These are phyloP conservation scores for Neostapfia colusana DNA, from an alignment of 176 grass and related monocot genomes.

Conservation along the genomic window DNA sequence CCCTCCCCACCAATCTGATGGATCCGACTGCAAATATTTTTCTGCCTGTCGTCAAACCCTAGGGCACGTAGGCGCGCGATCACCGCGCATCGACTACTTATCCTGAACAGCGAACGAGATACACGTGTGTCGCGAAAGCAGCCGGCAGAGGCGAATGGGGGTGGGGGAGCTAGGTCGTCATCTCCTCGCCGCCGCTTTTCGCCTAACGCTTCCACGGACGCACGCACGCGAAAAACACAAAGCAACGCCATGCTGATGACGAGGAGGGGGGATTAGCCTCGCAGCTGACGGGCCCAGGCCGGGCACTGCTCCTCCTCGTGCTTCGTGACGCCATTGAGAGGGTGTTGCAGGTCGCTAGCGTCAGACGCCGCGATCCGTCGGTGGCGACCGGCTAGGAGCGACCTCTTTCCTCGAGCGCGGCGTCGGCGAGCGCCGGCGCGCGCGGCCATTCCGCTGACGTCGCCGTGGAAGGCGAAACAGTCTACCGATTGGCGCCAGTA, in stretches of 20 bases:
- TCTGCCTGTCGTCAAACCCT: no score
- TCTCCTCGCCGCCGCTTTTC: slow-evolving; percentile 31
- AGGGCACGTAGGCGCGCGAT: slow-evolving; percentile 14
- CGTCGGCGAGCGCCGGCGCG: neutral
- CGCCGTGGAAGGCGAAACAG: slow-evolving; percentile 19
- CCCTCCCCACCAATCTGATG: no score
- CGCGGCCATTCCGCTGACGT: neutral
- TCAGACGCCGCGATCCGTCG: no score
- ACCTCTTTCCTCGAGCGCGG: neutral
- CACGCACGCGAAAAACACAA: no score
- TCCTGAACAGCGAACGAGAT: slow-evolving; percentile 25
- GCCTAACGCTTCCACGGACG: slow-evolving; percentile 32
- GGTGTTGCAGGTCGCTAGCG: no score
- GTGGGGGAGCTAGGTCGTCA: neutral
- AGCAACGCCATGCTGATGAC: neutral
- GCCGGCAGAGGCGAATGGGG: slow-evolving; percentile 27
- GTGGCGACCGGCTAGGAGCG: neutral
- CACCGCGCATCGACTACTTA: slow-evolving; percentile 12
- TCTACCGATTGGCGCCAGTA: neutral
- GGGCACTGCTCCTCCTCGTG: neutral
- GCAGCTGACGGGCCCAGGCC: no score
- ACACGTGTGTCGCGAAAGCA: slow-evolving; percentile 36
- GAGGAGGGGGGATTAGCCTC: neutral
- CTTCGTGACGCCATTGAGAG: no score
- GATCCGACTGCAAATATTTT: no score